phyloP scores from a whole-genome alignment of 2,329 filamentous ascomycete genomes.

The Aspergillus vadensis region DNA sequence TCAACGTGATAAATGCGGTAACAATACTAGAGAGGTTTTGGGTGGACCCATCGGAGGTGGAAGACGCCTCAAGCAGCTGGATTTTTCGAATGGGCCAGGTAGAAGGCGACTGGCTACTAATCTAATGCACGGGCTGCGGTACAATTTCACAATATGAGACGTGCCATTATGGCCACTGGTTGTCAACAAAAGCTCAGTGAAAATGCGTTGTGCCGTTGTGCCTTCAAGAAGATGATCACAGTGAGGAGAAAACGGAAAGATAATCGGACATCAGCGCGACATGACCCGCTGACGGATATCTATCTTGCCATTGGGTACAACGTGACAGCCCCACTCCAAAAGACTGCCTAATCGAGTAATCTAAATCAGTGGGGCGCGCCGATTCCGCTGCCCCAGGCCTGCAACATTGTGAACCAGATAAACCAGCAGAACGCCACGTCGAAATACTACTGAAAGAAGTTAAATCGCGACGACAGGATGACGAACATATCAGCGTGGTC shows the following conservation, averaged over 20 bases:
- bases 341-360: neutral
- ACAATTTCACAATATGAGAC: too few relatives aligned
- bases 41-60: constrained; percentile 1
- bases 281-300: too few relatives aligned
- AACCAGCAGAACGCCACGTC: neutral
- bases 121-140: neutral
- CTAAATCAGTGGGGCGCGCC: too few relatives aligned
- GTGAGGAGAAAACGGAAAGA: too few relatives aligned
- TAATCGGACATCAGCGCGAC: too few relatives aligned
- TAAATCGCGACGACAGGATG: neutral
- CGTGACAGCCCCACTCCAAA: neutral
- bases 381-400: too few relatives aligned
- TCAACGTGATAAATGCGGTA: constrained; percentile 25
- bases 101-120: constrained; percentile 19
- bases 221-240: too few relatives aligned
- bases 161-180: too few relatives aligned
- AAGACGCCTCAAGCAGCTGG: neutral
- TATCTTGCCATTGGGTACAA: neutral
- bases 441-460: neutral
- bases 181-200: too few relatives aligned
- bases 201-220: too few relatives aligned
- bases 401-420: neutral
- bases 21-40: constrained; percentile 21
- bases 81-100: constrained; percentile 14
- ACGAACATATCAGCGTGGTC: neutral